Conservation (phyloP, 2,329 filamentous ascomycete genomes). For the Trichoderma guizhouense region DNA sequence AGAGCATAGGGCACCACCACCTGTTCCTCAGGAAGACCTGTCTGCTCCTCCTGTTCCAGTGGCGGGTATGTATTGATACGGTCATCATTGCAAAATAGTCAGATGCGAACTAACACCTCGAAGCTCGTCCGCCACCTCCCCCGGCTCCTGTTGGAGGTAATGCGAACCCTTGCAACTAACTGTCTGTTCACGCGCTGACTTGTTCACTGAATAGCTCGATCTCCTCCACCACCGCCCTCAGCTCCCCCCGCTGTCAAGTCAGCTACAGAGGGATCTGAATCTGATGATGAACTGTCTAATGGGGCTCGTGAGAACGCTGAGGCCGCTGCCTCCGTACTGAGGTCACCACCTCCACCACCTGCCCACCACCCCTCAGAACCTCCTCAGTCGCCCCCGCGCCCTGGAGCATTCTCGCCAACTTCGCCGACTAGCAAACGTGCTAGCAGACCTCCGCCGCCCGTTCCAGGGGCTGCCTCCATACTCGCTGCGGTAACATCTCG, state of each 20-base stretch:
- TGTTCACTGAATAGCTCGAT: slow-evolving; percentile 52
- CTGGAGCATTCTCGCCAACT: slow-evolving; percentile 41
- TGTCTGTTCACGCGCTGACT: slow-evolving; percentile 25
- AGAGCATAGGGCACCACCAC: slow-evolving; percentile 37
- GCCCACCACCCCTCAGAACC: slow-evolving; percentile 17
- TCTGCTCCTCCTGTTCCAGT: slow-evolving; percentile 56
- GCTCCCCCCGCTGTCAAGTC: slow-evolving; percentile 56
- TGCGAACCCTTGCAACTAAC: background rate
- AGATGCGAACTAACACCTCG: background rate
- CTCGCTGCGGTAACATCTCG: slow-evolving; percentile 51
- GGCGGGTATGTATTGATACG: slow-evolving; percentile 51
- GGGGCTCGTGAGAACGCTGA: slow-evolving; percentile 40
- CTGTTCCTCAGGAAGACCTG: slow-evolving; percentile 50
- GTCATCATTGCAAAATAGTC: background rate
- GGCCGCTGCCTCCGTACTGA: slow-evolving; percentile 28
- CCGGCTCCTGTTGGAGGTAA: slow-evolving; percentile 14
- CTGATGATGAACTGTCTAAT: slow-evolving; percentile 79
- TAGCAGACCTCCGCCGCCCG: slow-evolving; percentile 57
- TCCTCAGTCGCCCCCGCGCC: slow-evolving; percentile 35
- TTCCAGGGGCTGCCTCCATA: slow-evolving; percentile 53
- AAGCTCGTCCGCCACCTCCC: slow-evolving; percentile 16
- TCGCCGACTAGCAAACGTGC: slow-evolving; percentile 52
- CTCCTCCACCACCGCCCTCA: slow-evolving; percentile 50
- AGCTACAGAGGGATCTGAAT: slow-evolving; percentile 75
- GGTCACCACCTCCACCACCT: slow-evolving; percentile 40